Conservation (phyloP, 768 basidiomycete species). For the Lactifluus subvellereus region DNA sequence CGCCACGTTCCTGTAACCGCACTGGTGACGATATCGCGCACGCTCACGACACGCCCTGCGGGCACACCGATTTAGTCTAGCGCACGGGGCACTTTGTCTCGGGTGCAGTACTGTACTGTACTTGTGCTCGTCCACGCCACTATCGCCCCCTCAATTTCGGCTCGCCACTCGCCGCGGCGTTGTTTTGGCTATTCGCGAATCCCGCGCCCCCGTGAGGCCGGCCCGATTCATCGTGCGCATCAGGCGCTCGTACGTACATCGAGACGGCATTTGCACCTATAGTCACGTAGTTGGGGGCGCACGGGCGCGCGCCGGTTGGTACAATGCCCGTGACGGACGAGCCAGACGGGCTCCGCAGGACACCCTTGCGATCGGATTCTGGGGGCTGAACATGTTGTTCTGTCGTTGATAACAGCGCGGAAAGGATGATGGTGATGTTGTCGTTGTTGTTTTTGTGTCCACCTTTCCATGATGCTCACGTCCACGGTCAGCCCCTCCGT, state of each 20-base stretch:
- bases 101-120: conserved; percentile 29
- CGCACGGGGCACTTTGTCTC: conserved; percentile 46
- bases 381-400: conserved; percentile 66
- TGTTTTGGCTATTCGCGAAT: conserved; percentile 38
- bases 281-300: conserved; percentile 54
- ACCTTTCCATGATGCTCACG: conserved; percentile 73
- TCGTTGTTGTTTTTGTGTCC: background rate
- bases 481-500: conserved; percentile 53
- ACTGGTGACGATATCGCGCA: conserved; percentile 55
- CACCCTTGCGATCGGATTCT: conserved; percentile 66
- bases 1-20: conserved; percentile 51
- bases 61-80: conserved; percentile 54
- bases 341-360: conserved; percentile 67
- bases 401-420: background rate
- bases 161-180: conserved; percentile 39
- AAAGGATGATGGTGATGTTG: too few species aligned
- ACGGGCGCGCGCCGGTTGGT: conserved; percentile 70
- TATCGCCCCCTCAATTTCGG: conserved; percentile 57
- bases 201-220: conserved; percentile 52
- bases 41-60: conserved; percentile 56
- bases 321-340: conserved; percentile 73
- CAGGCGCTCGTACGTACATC: conserved; percentile 62
- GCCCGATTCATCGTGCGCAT: conserved; percentile 55
- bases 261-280: conserved; percentile 71
- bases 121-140: conserved; percentile 47